Percentiles rank a stretch among this genome's conserved stretches.
Evolutionary conservation across 78 protist genomes (phyloP).

Genomic region (Dictyostelium brefeldianum): DNA sequence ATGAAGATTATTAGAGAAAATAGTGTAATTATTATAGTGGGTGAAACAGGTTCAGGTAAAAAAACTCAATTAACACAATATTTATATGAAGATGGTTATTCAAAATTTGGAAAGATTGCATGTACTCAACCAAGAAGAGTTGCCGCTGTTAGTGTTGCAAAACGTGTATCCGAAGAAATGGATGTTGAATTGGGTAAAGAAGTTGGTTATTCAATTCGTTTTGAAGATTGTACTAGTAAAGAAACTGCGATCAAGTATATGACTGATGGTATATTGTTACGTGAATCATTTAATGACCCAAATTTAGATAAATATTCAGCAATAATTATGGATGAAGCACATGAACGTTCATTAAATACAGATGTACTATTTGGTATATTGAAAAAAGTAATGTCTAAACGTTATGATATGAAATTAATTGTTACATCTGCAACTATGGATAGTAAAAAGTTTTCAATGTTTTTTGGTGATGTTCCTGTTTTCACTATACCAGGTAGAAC

Average conservation of each 20-base stretch:
- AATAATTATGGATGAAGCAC: slow-evolving; percentile 99
- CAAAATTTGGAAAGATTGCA: slow-evolving; percentile 91
- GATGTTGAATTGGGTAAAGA: slow-evolving; percentile 80
- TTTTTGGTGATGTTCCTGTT: slow-evolving; percentile 96
- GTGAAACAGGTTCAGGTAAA: slow-evolving; percentile 99
- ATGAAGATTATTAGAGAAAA: slow-evolving; percentile 90
- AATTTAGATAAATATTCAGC: slow-evolving; percentile 91
- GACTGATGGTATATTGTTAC: slow-evolving; percentile 98
- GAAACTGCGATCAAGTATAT: slow-evolving; percentile 95
- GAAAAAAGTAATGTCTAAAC: slow-evolving; percentile 72
- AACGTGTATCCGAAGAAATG: slow-evolving; percentile 97
- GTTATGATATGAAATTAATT: slow-evolving; percentile 97
- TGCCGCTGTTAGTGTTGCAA: slow-evolving; percentile 98
- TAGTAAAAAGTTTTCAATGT: slow-evolving; percentile 94
- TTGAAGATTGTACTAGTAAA: slow-evolving; percentile 93
- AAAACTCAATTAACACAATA: slow-evolving; percentile 99
- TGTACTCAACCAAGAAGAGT: slow-evolving; percentile 99
- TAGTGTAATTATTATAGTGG: slow-evolving; percentile 93
- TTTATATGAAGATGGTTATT: slow-evolving; percentile 96
- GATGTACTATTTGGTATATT: slow-evolving; percentile 97
- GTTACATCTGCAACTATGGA: slow-evolving; percentile 99
- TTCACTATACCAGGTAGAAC: slow-evolving; percentile 98
- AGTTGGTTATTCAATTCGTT: slow-evolving; percentile 96
- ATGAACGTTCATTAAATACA: slow-evolving; percentile 98
- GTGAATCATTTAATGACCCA: slow-evolving; percentile 94